These are phyloP conservation scores for Zygosaccharomyces lentus DNA, from an alignment of 805 yeast species.

Conservation along the genomic window DNA sequence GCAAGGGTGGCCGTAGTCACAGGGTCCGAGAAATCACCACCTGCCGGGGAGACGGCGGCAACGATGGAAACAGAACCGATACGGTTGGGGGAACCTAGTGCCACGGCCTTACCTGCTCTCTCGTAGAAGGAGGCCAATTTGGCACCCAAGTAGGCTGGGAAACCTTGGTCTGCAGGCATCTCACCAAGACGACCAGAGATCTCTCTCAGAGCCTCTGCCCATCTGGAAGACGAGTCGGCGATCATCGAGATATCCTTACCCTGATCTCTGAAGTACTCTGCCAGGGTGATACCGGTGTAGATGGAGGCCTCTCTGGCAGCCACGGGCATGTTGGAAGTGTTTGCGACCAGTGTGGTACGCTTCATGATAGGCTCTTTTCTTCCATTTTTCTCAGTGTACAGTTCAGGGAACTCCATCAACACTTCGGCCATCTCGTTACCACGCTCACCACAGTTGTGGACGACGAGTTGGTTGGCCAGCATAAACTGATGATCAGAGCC, in stretches of 20 bases:
- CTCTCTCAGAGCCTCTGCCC: slow-evolving; percentile 99
- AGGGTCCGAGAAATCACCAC: slow-evolving; percentile 99
- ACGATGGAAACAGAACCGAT: slow-evolving; percentile 97
- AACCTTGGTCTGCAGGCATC: slow-evolving; percentile 99
- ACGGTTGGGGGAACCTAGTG: slow-evolving; percentile 95
- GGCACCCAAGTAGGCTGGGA: slow-evolving; percentile 99
- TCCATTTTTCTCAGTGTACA: slow-evolving; percentile 85
- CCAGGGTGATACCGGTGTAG: slow-evolving; percentile 97
- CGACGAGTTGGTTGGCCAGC: slow-evolving; percentile 37
- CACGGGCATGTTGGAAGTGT: slow-evolving; percentile 99
- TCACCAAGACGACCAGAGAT: slow-evolving; percentile 99
- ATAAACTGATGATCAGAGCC: slow-evolving; percentile 42
- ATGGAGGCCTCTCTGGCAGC: slow-evolving; percentile 99
- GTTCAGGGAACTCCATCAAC: slow-evolving; percentile 98
- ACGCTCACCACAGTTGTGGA: slow-evolving; percentile 72
- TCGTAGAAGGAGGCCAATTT: slow-evolving; percentile 98
- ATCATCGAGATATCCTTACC: slow-evolving; percentile 99
- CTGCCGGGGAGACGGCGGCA: slow-evolving; percentile 99
- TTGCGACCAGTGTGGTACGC: slow-evolving; percentile 97
- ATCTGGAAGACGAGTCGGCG: slow-evolving; percentile 99
- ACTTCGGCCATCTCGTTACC: slow-evolving; percentile 99
- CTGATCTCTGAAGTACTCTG: slow-evolving; percentile 99
- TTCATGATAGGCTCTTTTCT: slow-evolving; percentile 98
- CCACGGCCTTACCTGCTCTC: slow-evolving; percentile 96
- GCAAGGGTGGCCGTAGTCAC: slow-evolving; percentile 97